A percentile compares a stretch with the other conserved stretches of the same genome.
Conservation (phyloP, 2,329 filamentous ascomycete genomes). For the Helicocarpus griseus region DNA sequence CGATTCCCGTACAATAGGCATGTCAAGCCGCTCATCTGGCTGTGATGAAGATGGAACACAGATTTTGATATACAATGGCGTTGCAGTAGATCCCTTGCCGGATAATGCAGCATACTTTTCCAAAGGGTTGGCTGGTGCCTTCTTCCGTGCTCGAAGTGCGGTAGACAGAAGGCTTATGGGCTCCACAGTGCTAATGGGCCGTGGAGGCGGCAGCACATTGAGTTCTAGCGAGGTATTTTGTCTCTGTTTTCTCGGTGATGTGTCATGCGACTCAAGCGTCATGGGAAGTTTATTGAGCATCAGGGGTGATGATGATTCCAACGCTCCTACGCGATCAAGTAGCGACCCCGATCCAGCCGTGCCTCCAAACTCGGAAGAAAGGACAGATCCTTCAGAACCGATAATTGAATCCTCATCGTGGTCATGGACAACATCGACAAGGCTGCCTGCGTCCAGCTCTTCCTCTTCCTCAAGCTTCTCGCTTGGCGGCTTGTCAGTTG, state of each 20-base stretch:
- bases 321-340: conserved; percentile 39
- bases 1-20: conserved; percentile 46
- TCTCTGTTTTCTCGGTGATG: conserved; percentile 45
- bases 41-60: conserved; percentile 51
- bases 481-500: conserved; percentile 11
- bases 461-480: conserved; percentile 19
- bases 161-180: conserved; percentile 50
- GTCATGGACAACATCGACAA: conserved; percentile 26
- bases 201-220: conserved; percentile 49
- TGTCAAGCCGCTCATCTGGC: conserved; percentile 47
- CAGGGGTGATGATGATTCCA: conserved; percentile 43
- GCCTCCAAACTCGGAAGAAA: conserved; percentile 46
- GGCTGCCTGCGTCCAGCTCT: conserved; percentile 8
- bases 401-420: conserved; percentile 39
- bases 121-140: conserved; percentile 50
- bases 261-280: conserved; percentile 20
- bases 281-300: conserved; percentile 33
- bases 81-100: conserved; percentile 47
- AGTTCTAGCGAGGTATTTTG: conserved; percentile 38
- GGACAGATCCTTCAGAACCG: conserved; percentile 39
- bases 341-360: conserved; percentile 49
- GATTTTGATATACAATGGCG: conserved; percentile 54
- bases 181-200: conserved; percentile 50
- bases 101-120: conserved; percentile 52
- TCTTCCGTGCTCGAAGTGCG: conserved; percentile 47